Evolutionary conservation across 208 protist genomes (phyloP).

Genomic region (Trypanosoma cruzi): DNA sequence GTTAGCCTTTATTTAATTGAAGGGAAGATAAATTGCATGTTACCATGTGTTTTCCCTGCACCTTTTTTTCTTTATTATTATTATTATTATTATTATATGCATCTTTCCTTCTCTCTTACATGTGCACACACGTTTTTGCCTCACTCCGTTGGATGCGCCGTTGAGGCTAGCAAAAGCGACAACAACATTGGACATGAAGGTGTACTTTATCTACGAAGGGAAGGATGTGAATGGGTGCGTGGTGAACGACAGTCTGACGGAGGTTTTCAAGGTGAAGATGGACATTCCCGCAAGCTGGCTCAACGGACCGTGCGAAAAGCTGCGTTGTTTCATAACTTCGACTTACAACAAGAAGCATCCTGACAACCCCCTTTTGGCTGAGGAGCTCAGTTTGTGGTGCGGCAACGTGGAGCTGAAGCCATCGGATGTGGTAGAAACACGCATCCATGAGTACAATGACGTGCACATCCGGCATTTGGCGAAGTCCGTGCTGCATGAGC

Average conservation of each 20-base stretch:
- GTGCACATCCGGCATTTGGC: conserved; percentile 57
- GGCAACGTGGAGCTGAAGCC: conserved; percentile 50
- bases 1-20: too few species aligned
- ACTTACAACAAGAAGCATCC: conserved; percentile 43
- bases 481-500: conserved; percentile 12
- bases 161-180: background rate
- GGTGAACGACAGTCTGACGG: conserved; percentile 29
- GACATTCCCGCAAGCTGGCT: conserved; percentile 45
- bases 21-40: too few species aligned
- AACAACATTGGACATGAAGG: conserved; percentile 43
- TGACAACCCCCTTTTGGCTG: conserved; percentile 21
- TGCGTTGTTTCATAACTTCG: conserved; percentile 41
- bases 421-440: conserved; percentile 40
- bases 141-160: too few species aligned
- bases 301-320: conserved; percentile 35
- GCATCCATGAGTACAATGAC: conserved; percentile 81
- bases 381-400: conserved; percentile 53
- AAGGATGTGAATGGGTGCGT: conserved; percentile 37
- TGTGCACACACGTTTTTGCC: too few species aligned
- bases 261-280: conserved; percentile 61
- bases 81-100: too few species aligned
- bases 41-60: too few species aligned
- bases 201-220: conserved; percentile 78
- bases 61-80: too few species aligned
- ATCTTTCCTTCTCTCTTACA: too few species aligned